These are phyloP conservation scores for Tulasnella sp. DNA, from an alignment of 768 basidiomycete genomes.

Conservation along the genomic window DNA sequence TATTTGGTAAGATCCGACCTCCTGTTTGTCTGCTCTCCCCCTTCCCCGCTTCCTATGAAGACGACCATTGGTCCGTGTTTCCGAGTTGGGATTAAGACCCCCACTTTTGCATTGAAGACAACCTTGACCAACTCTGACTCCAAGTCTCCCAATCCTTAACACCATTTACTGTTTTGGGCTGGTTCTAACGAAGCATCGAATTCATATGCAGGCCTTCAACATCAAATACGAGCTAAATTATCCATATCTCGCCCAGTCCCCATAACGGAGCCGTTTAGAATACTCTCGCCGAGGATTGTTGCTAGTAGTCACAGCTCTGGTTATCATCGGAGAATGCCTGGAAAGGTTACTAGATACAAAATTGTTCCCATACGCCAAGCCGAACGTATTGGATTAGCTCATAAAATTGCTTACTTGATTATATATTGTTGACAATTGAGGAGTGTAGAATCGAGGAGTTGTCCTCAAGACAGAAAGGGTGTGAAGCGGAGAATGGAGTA, in stretches of 20 bases:
- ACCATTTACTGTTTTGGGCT: background rate
- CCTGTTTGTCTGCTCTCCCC: background rate
- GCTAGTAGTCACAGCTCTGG: too few relatives aligned
- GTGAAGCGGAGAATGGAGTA: background rate
- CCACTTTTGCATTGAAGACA: conserved; percentile 31
- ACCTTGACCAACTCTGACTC: conserved; percentile 2
- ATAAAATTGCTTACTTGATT: too few relatives aligned
- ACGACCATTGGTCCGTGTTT: conserved; percentile 33
- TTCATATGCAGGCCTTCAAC: background rate
- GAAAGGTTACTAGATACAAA: too few relatives aligned
- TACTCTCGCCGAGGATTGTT: too few relatives aligned
- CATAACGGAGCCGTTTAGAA: too few relatives aligned
- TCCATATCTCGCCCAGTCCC: too few relatives aligned
- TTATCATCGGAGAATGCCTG: too few relatives aligned
- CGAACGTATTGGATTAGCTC: too few relatives aligned
- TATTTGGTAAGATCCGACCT: background rate
- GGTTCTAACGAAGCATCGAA: background rate
- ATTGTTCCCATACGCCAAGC: too few relatives aligned
- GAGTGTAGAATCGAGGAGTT: too few relatives aligned
- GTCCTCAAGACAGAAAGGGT: too few relatives aligned
- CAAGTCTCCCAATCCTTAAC: background rate
- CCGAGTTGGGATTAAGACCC: conserved; percentile 35
- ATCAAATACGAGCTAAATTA: background rate
- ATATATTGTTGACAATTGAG: too few relatives aligned
- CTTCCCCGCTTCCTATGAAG: conserved; percentile 11